Base-by-base conservation (phyloP, 2,329 filamentous ascomycete species). In the Trichophyton verrucosum region DNA sequence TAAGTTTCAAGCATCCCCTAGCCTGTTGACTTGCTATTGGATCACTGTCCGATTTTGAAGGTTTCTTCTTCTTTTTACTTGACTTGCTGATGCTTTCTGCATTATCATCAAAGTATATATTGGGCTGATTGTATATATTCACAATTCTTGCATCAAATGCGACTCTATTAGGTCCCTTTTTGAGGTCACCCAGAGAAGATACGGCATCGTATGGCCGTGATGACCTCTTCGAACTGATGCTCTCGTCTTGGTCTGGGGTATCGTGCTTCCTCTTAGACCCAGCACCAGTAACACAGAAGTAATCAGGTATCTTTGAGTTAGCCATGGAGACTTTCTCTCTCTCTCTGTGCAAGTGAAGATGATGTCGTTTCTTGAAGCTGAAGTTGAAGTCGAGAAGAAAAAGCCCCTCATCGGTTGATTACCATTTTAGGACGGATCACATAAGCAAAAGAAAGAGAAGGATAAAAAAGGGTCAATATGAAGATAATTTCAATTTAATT, bases 61-160 rank as follows among this genome's bases (percentile, higher is more conserved):
- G 7, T 36, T 55, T 36, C 7, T 20, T n/a, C 15, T 51, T 55
- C 27, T 55, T 55, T 3, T 15, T 33, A 9, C 5, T 27, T 20
- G 22, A 27, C 17, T n/a, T 27, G 27, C 13, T 17, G 13, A 30
- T 33, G 27, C 2, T 33, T 11, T 27, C 51, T 17, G 51, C 6
- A 4, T 27, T 36, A 2, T 55, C 40, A 2, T 60, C 44, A 9
- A 60, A 63, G 30, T 58, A 61, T 44, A 61, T 63, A 59, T 63
- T 64, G 2, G 55, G 44, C 2, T 46, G 58, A 27, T 68, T 58
- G 38, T 66, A 68, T 20, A 70, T 61, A 53, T 70, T 71, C 27
- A 68, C 67, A 4, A 71, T 63, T 27, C 68, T 60, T 11, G 61
- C 69, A n/a, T 61, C 65, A 38, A 71, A 61, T 3, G 47, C 62